A percentile compares a stretch with the other conserved stretches of the same genome.
Conservation (phyloP, 108 stramenopile genomes). For the Craspedostauros australis region DNA sequence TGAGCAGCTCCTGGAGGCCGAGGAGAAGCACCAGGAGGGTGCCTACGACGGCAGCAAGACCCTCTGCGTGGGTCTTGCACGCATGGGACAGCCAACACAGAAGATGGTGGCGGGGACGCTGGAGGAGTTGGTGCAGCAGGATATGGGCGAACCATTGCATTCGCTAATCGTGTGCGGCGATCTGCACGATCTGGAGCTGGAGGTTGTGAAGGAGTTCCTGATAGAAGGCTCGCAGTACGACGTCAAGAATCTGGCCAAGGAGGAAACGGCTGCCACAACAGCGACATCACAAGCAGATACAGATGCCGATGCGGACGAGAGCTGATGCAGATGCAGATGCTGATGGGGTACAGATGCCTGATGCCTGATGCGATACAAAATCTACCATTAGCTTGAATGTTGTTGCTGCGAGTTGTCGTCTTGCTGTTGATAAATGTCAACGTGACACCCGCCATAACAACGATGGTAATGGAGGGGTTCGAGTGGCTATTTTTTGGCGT, state of each 20-base stretch:
- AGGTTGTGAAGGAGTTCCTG: slow-evolving; percentile 64
- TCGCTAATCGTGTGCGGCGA: slow-evolving; percentile 93
- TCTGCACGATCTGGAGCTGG: slow-evolving; percentile 89
- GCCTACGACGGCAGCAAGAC: slow-evolving; percentile 62
- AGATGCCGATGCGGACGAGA: too few species aligned
- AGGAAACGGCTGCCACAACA: slow-evolving; percentile 1
- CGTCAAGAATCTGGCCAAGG: slow-evolving; percentile 23
- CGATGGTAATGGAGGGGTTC: too few species aligned
- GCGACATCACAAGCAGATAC: too few species aligned
- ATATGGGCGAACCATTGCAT: slow-evolving; percentile 95
- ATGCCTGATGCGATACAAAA: too few species aligned
- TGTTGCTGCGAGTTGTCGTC: too few species aligned
- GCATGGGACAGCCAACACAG: slow-evolving; percentile 92
- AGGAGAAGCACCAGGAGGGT: slow-evolving; percentile 51
- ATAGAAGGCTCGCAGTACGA: slow-evolving; percentile 57
- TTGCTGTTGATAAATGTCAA: too few species aligned
- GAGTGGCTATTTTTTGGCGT: too few species aligned
- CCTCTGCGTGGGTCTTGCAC: slow-evolving; percentile 87
- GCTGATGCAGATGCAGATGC: too few species aligned
- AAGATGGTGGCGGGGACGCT: slow-evolving; percentile 89
- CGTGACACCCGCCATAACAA: too few species aligned
- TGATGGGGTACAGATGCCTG: too few species aligned
- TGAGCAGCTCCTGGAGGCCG: slow-evolving; percentile 90
- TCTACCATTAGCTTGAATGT: too few species aligned
- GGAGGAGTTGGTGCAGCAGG: slow-evolving; percentile 75